phyloP scores from a whole-genome alignment of 2,329 filamentous ascomycete species.

The Clathrospora elynae region DNA sequence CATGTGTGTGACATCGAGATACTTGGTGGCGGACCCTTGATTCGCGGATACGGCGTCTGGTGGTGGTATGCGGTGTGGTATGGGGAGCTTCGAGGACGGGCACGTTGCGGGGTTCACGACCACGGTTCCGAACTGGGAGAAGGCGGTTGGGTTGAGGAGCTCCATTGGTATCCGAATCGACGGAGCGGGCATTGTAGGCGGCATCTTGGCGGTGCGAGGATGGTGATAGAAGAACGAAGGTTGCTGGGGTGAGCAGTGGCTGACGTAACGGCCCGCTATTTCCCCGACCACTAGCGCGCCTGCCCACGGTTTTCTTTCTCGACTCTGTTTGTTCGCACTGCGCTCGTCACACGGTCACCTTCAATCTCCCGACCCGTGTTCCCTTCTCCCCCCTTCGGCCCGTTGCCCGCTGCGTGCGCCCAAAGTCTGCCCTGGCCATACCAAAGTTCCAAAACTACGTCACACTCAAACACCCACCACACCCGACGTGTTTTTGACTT shows the following conservation, averaged over 20 bases:
- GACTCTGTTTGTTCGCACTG: constrained; percentile 13
- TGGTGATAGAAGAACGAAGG: not conserved
- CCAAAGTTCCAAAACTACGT: constrained; percentile 34
- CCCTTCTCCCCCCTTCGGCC: constrained; percentile 22
- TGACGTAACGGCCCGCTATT: constrained; percentile 27
- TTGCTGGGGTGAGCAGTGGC: not conserved
- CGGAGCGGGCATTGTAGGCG: constrained; percentile 48
- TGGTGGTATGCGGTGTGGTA: constrained; percentile 54
- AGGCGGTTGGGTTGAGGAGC: constrained; percentile 70
- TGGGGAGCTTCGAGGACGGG: constrained; percentile 53
- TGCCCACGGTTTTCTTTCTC: constrained; percentile 30
- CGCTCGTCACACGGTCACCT: constrained; percentile 31
- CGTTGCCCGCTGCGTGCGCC: constrained; percentile 42
- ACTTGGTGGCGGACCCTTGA: constrained; percentile 88
- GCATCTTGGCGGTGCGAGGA: constrained; percentile 33
- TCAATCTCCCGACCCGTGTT: constrained; percentile 29
- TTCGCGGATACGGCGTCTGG: constrained; percentile 67
- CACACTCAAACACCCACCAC: constrained; percentile 24
- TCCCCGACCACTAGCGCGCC: constrained; percentile 29
- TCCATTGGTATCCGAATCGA: constrained; percentile 60
- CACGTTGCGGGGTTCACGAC: constrained; percentile 70
- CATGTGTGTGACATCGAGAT: constrained; percentile 76
- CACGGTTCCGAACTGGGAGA: constrained; percentile 81
- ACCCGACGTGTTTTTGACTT: constrained; percentile 39
- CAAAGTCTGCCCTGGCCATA: constrained; percentile 35